A percentile compares a stretch with the other conserved stretches of the same genome.
These are phyloP conservation scores for Moesziomyces antarcticus DNA, from an alignment of 1,284 basidiomycete genomes.

Conservation along the genomic window DNA sequence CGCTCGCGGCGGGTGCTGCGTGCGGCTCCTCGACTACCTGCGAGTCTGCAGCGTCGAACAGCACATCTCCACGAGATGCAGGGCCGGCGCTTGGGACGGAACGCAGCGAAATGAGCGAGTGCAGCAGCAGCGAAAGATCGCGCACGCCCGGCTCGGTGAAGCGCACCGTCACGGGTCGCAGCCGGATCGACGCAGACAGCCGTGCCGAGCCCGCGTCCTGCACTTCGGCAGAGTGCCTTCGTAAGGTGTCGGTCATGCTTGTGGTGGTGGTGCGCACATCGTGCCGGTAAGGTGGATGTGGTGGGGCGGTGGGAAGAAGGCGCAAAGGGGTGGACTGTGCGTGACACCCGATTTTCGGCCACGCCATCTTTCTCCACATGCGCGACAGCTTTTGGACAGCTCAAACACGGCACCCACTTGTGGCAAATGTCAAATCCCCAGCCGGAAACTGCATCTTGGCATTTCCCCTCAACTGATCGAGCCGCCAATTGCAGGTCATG, in stretches of 20 bases:
- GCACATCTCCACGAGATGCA: background rate
- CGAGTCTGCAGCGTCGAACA: slow-evolving; percentile 20
- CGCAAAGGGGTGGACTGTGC: background rate
- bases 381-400: too few species aligned
- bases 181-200: slow-evolving; percentile 9
- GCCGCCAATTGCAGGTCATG: too few species aligned
- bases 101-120: background rate
- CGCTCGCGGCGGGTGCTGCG: background rate
- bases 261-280: background rate
- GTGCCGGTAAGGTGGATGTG: background rate
- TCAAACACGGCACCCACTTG: too few species aligned
- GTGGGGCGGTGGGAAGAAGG: background rate
- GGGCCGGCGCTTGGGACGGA: background rate
- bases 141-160: slow-evolving; percentile 43
- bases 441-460: too few species aligned
- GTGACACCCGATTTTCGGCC: too few species aligned
- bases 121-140: slow-evolving; percentile 18
- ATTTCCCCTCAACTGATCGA: too few species aligned
- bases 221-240: background rate
- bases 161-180: slow-evolving; percentile 36
- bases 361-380: too few species aligned
- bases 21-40: too few species aligned
- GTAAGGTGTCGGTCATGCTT: background rate
- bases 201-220: slow-evolving; percentile 10
- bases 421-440: too few species aligned